Conservation (phyloP, 2,329 filamentous ascomycete species). For the Ceratocystis cacaofunesta region DNA sequence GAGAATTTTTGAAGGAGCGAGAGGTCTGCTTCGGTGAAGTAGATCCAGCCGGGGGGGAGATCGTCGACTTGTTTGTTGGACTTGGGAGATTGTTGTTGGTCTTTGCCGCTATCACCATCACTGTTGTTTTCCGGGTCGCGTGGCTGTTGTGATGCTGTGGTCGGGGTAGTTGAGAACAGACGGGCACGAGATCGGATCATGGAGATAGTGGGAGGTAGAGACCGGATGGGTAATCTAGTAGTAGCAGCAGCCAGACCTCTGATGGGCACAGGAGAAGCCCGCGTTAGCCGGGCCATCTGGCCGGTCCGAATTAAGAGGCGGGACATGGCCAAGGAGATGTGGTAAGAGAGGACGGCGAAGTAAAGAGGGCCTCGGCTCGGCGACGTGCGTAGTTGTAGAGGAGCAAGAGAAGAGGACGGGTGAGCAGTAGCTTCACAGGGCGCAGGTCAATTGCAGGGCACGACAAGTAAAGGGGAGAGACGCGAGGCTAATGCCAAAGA, state of each 20-base stretch:
- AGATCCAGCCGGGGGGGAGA: constrained; percentile 34
- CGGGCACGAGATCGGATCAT: constrained; percentile 23
- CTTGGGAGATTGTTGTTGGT: constrained; percentile 11
- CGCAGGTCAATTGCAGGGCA: too few relatives aligned
- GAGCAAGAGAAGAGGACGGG: not conserved
- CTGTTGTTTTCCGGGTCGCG: constrained; percentile 26
- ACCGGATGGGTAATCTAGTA: constrained; percentile 3
- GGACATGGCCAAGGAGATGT: constrained; percentile 36
- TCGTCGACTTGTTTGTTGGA: not conserved
- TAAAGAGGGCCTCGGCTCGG: not conserved
- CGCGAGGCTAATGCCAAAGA: not conserved
- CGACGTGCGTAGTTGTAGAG: not conserved
- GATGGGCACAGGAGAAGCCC: constrained; percentile 23
- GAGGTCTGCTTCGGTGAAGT: constrained; percentile 32
- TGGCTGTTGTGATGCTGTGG: constrained; percentile 20
- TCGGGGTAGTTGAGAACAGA: constrained; percentile 27
- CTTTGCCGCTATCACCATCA: constrained; percentile 22
- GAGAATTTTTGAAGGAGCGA: constrained; percentile 44
- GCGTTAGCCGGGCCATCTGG: constrained; percentile 48
- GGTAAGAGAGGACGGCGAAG: not conserved
- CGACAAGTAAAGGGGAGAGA: too few relatives aligned
- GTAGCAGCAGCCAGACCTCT: not conserved
- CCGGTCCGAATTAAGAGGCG: constrained; percentile 51
- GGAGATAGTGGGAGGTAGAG: constrained; percentile 18
- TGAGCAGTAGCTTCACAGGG: too few relatives aligned